Evolutionary conservation across 306 rosid species (phyloP).

Genomic region (Ormosia semicastrata): DNA sequence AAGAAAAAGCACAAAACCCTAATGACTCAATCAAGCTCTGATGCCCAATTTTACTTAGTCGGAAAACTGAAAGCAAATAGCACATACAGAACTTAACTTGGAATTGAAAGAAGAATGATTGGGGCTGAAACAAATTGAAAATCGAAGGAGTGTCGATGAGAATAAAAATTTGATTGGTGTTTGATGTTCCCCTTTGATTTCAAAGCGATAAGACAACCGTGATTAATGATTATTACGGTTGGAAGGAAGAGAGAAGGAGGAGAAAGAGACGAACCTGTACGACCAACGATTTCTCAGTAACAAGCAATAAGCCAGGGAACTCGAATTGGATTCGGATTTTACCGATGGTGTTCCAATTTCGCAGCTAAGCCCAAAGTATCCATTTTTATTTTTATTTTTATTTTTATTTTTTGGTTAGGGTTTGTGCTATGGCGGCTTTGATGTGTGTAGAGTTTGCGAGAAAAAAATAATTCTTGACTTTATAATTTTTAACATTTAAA

Average conservation of each 20-base stretch:
- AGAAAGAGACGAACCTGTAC: background rate
- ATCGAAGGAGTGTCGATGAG: too few species aligned
- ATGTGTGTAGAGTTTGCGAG: too few species aligned
- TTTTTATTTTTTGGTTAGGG: too few species aligned
- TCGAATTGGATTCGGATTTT: background rate
- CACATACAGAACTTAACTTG: background rate
- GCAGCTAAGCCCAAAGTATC: background rate
- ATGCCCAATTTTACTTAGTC: background rate
- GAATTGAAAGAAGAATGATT: background rate
- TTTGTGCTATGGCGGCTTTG: too few species aligned
- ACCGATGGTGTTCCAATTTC: too few species aligned
- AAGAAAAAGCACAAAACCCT: background rate
- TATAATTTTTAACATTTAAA: too few species aligned
- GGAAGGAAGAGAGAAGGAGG: background rate
- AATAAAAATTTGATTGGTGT: background rate
- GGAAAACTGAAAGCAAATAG: background rate
- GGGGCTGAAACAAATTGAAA: background rate
- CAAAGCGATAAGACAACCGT: too few species aligned
- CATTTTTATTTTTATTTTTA: too few species aligned
- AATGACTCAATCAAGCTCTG: too few species aligned
- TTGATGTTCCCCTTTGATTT: background rate
- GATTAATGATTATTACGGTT: background rate
- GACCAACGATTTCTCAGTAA: background rate
- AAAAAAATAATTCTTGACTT: too few species aligned
- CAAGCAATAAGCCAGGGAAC: background rate